phyloP scores from a whole-genome alignment of 176 grass and related monocot species.

The Oryza nivara region DNA sequence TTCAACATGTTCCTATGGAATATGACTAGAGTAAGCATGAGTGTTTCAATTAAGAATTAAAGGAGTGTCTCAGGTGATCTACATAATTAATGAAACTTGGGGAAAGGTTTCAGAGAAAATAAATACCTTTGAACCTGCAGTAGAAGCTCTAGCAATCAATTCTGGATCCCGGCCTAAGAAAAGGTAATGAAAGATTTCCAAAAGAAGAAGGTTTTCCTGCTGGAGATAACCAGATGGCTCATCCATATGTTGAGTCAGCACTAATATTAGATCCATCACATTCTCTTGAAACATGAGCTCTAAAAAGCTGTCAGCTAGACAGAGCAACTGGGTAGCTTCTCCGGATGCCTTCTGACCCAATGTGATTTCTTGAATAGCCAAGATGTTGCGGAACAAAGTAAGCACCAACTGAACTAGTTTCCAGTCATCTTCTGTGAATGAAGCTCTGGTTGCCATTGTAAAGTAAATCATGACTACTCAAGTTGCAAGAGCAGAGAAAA shows the following conservation, averaged over 20 bases:
- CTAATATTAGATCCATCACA: constrained; percentile 95
- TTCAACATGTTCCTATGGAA: constrained; percentile 37
- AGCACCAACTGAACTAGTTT: constrained; percentile 94
- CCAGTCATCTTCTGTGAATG: constrained; percentile 96
- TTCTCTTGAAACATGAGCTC: constrained; percentile 96
- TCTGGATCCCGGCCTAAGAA: constrained; percentile 85
- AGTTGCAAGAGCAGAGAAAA: constrained; percentile 27
- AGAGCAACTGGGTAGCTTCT: constrained; percentile 70
- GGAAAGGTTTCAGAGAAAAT: constrained; percentile 29
- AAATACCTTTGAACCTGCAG: constrained; percentile 59
- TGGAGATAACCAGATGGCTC: constrained; percentile 81
- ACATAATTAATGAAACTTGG: constrained; percentile 7
- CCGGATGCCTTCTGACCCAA: constrained; percentile 82
- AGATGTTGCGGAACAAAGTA: constrained; percentile 86
- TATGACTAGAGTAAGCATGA: constrained; percentile 32
- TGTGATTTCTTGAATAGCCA: constrained; percentile 93
- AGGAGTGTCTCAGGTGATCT: background rate
- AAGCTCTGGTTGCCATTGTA: constrained; percentile 56
- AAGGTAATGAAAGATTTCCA: constrained; percentile 88
- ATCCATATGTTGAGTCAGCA: constrained; percentile 84
- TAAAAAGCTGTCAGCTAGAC: constrained; percentile 73
- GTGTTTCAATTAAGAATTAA: constrained; percentile 24
- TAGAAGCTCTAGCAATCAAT: constrained; percentile 70
- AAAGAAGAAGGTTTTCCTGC: constrained; percentile 85
- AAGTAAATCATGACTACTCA: constrained; percentile 40